phyloP scores from a whole-genome alignment of 2,329 filamentous ascomycete genomes.

The Nemania sp. region DNA sequence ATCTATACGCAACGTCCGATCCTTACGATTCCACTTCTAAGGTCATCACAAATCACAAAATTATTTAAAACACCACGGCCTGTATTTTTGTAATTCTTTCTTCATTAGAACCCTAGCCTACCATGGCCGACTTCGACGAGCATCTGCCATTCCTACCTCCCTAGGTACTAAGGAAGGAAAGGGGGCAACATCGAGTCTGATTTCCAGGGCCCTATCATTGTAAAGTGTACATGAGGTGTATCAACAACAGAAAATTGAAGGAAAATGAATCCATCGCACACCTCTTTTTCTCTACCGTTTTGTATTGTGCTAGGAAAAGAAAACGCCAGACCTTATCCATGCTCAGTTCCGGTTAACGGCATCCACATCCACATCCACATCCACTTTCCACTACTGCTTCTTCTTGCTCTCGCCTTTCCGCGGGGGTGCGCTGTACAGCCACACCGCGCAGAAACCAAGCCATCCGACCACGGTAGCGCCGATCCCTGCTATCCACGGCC shows the following conservation, averaged over 20 bases:
- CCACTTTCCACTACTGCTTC: constrained; percentile 33
- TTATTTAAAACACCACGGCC: no score
- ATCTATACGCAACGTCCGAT: no score
- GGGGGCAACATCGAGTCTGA: background rate
- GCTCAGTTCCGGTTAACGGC: constrained; percentile 1
- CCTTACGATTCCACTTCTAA: no score
- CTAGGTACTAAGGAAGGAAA: no score
- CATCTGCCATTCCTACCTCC: background rate
- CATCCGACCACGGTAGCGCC: constrained; percentile 82
- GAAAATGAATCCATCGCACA: constrained; percentile 12
- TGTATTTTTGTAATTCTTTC: background rate
- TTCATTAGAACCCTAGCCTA: background rate
- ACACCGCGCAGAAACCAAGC: constrained; percentile 80
- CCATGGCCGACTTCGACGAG: background rate
- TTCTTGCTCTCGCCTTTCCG: constrained; percentile 34
- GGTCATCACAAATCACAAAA: no score
- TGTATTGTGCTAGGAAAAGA: background rate
- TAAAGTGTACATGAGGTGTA: constrained; percentile 11
- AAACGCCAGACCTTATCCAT: background rate
- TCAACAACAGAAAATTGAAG: constrained; percentile 7
- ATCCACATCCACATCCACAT: constrained; percentile 6
- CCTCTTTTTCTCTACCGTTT: constrained; percentile 12
- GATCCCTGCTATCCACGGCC: constrained; percentile 92
- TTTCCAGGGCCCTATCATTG: background rate
- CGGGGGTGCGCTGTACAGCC: constrained; percentile 71